These are phyloP conservation scores for Teratosphaeria gauchensis DNA, from an alignment of 2,329 filamentous ascomycete species.

Conservation along the genomic window DNA sequence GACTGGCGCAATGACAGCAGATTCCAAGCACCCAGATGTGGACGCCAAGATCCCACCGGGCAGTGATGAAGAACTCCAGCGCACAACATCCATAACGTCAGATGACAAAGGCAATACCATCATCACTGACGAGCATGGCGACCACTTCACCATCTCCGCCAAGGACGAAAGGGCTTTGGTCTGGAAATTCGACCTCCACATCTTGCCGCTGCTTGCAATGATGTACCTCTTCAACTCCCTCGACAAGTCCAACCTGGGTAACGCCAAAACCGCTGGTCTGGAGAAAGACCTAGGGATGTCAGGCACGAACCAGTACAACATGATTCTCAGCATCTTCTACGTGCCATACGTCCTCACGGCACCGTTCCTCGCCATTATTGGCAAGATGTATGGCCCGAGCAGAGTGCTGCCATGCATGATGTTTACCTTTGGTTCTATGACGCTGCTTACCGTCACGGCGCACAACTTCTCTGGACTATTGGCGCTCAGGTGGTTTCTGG, in stretches of 20 bases:
- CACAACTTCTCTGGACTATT: conserved; percentile 57
- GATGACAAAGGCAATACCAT: conserved; percentile 16
- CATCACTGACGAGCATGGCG: conserved; percentile 23
- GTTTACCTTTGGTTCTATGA: conserved; percentile 57
- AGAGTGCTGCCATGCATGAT: conserved; percentile 48
- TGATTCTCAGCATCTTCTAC: conserved; percentile 55
- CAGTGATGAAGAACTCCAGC: background rate
- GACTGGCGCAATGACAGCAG: background rate
- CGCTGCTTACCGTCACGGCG: conserved; percentile 47
- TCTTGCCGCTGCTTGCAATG: conserved; percentile 48
- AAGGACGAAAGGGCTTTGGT: conserved; percentile 41
- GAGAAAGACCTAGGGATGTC: conserved; percentile 50
- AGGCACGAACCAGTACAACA: conserved; percentile 51
- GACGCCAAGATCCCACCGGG: conserved; percentile 1
- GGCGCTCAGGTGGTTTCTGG: conserved; percentile 59
- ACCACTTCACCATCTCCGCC: conserved; percentile 30
- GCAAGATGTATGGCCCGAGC: conserved; percentile 58
- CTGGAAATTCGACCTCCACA: conserved; percentile 45
- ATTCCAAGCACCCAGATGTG: conserved; percentile 1
- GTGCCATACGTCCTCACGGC: conserved; percentile 64
- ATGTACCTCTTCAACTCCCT: conserved; percentile 53
- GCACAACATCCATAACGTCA: conserved; percentile 2
- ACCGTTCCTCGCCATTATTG: conserved; percentile 55
- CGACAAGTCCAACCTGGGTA: conserved; percentile 37
- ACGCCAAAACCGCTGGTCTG: conserved; percentile 36